Conservation (phyloP, 768 basidiomycete species). For the Saitozyma podzolica region DNA sequence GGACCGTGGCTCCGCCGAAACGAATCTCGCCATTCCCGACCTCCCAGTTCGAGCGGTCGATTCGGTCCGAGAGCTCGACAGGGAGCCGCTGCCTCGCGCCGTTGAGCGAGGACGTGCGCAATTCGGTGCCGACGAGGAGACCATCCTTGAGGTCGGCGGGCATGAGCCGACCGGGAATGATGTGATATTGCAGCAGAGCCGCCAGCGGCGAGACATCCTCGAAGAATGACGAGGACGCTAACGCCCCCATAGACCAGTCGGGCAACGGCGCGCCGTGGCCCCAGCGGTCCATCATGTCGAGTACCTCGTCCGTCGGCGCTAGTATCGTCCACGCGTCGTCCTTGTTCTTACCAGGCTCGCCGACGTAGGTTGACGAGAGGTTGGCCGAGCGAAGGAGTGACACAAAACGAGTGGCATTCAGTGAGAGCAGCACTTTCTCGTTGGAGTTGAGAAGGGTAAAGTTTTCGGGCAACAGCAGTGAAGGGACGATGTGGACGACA, state of each 20-base stretch:
- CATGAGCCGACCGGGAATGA: conserved; percentile 77
- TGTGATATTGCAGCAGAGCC: conserved; percentile 80
- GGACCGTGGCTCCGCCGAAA: conserved; percentile 79
- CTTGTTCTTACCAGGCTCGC: conserved; percentile 38
- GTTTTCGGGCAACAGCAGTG: conserved; percentile 73
- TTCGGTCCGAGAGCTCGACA: conserved; percentile 45
- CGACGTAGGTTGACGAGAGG: conserved; percentile 57
- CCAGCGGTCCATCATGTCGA: conserved; percentile 53
- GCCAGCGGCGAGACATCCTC: conserved; percentile 57
- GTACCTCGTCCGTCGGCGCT: conserved; percentile 83
- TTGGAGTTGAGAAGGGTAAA: conserved; percentile 74
- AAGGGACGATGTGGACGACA: conserved; percentile 84
- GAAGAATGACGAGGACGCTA: not conserved
- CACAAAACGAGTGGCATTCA: conserved; percentile 90
- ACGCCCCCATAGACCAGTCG: not conserved
- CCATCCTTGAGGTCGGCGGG: conserved; percentile 70
- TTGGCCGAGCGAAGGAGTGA: conserved; percentile 80
- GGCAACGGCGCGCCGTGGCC: conserved; percentile 6
- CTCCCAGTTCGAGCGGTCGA: conserved; percentile 21
- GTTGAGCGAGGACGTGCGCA: conserved; percentile 53
- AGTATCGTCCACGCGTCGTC: conserved; percentile 74
- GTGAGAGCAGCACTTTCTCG: conserved; percentile 88
- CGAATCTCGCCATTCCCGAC: conserved; percentile 60
- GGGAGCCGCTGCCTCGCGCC: conserved; percentile 55
- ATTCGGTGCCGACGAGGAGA: conserved; percentile 74